These are phyloP conservation scores for Hordeum vulgare DNA, from an alignment of 176 grass and related monocot genomes.

Conservation along the genomic window MorexV3_pseudomolecules_assembly NC_058522.1:341217725-341218224, in stretches of 20 bases:
- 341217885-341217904: background rate
- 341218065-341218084: no score
- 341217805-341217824: slow-evolving; percentile 1
- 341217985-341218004: background rate
- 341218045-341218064: no score
- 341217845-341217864: slow-evolving; percentile 4
- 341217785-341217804: background rate
- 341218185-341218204: no score
- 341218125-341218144: no score
- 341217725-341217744: background rate
- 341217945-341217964: background rate
- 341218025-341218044: no score
- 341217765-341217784: background rate
- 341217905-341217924: slow-evolving; percentile 15
- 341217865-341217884: background rate
- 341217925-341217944: background rate
- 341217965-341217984: background rate
- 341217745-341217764: background rate
- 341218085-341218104: no score
- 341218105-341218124: no score
- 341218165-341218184: no score
- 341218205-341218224: no score
- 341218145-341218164: no score
- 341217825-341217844: slow-evolving; percentile 4
- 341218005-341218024: no score